Percentiles rank a stretch among this genome's conserved stretches.
Evolutionary conservation across 2,329 filamentous ascomycete genomes (phyloP).

Genomic region (Hymenoscyphus infarciens): DNA sequence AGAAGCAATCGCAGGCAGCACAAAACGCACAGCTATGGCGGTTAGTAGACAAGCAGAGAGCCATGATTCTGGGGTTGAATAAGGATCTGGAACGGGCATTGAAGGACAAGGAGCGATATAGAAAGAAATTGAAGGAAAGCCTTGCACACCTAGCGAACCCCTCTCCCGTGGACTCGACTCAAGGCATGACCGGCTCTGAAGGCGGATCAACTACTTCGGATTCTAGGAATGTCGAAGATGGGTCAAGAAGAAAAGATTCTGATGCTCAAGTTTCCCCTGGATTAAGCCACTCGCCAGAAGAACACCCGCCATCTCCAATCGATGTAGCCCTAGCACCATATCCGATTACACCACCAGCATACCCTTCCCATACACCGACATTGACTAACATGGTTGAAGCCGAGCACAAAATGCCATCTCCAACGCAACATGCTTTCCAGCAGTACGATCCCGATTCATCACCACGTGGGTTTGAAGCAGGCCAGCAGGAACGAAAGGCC

Average conservation of each 20-base stretch:
- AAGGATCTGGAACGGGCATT: constrained; percentile 87
- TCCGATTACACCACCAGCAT: constrained; percentile 61
- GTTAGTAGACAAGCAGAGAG: constrained; percentile 90
- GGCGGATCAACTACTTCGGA: constrained; percentile 28
- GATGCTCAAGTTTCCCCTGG: constrained; percentile 30
- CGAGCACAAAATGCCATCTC: constrained; percentile 56
- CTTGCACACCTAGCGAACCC: constrained; percentile 40
- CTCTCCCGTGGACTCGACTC: constrained; percentile 33
- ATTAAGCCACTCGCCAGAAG: constrained; percentile 24
- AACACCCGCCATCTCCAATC: constrained; percentile 50
- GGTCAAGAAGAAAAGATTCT: constrained; percentile 19
- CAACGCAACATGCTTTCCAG: constrained; percentile 56
- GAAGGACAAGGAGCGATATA: constrained; percentile 93
- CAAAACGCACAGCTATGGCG: constrained; percentile 95
- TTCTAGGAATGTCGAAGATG: constrained; percentile 12
- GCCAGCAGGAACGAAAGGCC: constrained; percentile 41
- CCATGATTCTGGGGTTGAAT: constrained; percentile 90
- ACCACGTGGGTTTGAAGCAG: constrained; percentile 38
- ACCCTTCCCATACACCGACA: constrained; percentile 34
- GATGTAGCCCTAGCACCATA: constrained; percentile 59
- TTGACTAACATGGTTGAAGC: constrained; percentile 47
- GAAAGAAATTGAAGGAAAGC: constrained; percentile 81
- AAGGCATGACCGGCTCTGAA: constrained; percentile 27
- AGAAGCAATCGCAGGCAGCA: constrained; percentile 82
- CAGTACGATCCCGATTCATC: constrained; percentile 45